These are phyloP conservation scores for Parafenestella ontariensis DNA, from an alignment of 2,329 filamentous ascomycete species.

Conservation along the genomic window DNA sequence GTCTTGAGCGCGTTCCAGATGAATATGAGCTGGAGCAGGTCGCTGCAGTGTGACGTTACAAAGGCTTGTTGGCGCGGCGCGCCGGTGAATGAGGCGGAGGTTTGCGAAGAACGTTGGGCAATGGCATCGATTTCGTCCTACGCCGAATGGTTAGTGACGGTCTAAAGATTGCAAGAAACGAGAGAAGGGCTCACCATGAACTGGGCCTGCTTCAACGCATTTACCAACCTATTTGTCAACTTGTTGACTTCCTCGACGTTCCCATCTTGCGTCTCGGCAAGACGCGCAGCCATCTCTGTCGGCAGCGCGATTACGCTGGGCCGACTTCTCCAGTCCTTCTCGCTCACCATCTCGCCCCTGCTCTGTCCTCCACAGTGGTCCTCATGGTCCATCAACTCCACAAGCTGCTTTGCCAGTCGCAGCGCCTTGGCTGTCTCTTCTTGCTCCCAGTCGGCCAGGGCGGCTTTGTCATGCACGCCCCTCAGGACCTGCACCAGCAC, in stretches of 20 bases:
- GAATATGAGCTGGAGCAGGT: constrained; percentile 43
- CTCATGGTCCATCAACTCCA: constrained; percentile 50
- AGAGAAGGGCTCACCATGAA: constrained; percentile 22
- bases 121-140: constrained; percentile 17
- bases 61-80: background rate
- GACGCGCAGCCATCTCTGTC: constrained; percentile 53
- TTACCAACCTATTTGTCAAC: constrained; percentile 50
- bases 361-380: constrained; percentile 44
- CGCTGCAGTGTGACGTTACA: constrained; percentile 14
- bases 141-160: background rate
- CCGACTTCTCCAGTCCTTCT: constrained; percentile 33
- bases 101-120: background rate
- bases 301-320: constrained; percentile 52
- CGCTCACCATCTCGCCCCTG: constrained; percentile 23
- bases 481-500: constrained; percentile 46
- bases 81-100: constrained; percentile 18
- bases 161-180: background rate
- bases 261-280: constrained; percentile 47
- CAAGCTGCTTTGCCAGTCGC: constrained; percentile 48
- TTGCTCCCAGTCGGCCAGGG: constrained; percentile 45
- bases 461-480: constrained; percentile 45
- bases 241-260: constrained; percentile 50
- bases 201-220: constrained; percentile 35
- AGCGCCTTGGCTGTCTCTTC: constrained; percentile 49
- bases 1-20: constrained; percentile 55